These are phyloP conservation scores for Komagataella pastoris DNA, from an alignment of 805 yeast species.

Conservation along the genomic window DNA sequence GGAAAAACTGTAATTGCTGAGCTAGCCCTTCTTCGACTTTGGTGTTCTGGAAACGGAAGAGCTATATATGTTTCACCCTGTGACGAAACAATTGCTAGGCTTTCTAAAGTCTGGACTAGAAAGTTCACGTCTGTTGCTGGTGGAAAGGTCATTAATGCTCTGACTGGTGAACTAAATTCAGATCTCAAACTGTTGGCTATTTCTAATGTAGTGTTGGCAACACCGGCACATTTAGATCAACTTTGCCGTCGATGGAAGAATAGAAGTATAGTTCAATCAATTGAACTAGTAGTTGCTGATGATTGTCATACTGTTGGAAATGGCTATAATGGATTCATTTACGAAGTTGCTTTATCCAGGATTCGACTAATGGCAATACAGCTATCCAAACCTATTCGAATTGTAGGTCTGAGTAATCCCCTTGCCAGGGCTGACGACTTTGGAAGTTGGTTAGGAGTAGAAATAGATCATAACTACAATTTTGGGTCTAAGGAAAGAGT, in stretches of 20 bases:
- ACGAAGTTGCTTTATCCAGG: constrained; percentile 62
- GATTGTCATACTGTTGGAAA: constrained; percentile 56
- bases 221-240: constrained; percentile 68
- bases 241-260: constrained; percentile 77
- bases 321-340: constrained; percentile 41
- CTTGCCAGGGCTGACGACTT: constrained; percentile 66
- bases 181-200: constrained; percentile 45
- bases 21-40: constrained; percentile 56
- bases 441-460: constrained; percentile 78
- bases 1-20: constrained; percentile 69
- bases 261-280: constrained; percentile 51
- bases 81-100: constrained; percentile 37
- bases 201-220: constrained; percentile 58
- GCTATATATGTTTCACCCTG: constrained; percentile 60
- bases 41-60: constrained; percentile 60
- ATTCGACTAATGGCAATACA: constrained; percentile 60
- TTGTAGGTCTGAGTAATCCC: constrained; percentile 60
- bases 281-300: constrained; percentile 62
- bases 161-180: constrained; percentile 40
- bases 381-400: constrained; percentile 39
- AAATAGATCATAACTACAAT: constrained; percentile 48
- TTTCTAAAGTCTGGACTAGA: constrained; percentile 37
- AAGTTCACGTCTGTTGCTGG: constrained; percentile 34
- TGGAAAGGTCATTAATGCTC: constrained; percentile 41
- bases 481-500: constrained; percentile 53